Evolutionary conservation across 2,329 filamentous ascomycete species (phyloP).

Genomic region (Pezicula radicicola): DNA sequence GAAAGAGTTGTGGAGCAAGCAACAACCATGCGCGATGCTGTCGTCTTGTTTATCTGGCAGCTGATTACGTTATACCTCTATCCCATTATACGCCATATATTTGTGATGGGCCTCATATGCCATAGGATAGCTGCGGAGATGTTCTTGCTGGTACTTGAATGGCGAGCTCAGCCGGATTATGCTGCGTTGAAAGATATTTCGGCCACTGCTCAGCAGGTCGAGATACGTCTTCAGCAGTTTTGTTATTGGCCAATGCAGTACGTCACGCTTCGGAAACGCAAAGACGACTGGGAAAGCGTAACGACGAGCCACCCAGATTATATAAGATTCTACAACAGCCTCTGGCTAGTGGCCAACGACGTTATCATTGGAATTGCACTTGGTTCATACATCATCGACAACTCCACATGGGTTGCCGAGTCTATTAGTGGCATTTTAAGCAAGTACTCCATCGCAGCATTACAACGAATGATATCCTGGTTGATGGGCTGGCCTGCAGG

Average conservation of each 20-base stretch:
- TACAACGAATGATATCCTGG: slow-evolving; percentile 90
- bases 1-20: slow-evolving; percentile 94
- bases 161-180: slow-evolving; percentile 72
- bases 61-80: slow-evolving; percentile 73
- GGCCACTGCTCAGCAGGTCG: slow-evolving; percentile 93
- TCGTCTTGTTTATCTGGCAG: slow-evolving; percentile 66
- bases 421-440: slow-evolving; percentile 74
- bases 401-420: slow-evolving; percentile 77
- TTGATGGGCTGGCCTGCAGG: slow-evolving; percentile 94
- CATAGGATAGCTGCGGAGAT: slow-evolving; percentile 81
- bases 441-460: slow-evolving; percentile 81
- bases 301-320: slow-evolving; percentile 96
- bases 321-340: slow-evolving; percentile 96
- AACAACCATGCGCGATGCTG: slow-evolving; percentile 75
- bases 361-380: slow-evolving; percentile 97
- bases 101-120: slow-evolving; percentile 74
- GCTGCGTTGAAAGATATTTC: slow-evolving; percentile 93
- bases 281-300: slow-evolving; percentile 92
- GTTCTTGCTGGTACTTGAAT: slow-evolving; percentile 77
- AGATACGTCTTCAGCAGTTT: slow-evolving; percentile 95
- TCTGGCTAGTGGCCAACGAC: slow-evolving; percentile 98
- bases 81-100: slow-evolving; percentile 68
- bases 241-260: slow-evolving; percentile 99
- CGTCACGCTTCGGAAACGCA: slow-evolving; percentile 81
- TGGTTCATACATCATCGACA: slow-evolving; percentile 96